Evolutionary conservation across 441 rosid species (phyloP), one percentile per base, ranked within the genome.

Genomic region (Aquilaria agallochum): DNA sequence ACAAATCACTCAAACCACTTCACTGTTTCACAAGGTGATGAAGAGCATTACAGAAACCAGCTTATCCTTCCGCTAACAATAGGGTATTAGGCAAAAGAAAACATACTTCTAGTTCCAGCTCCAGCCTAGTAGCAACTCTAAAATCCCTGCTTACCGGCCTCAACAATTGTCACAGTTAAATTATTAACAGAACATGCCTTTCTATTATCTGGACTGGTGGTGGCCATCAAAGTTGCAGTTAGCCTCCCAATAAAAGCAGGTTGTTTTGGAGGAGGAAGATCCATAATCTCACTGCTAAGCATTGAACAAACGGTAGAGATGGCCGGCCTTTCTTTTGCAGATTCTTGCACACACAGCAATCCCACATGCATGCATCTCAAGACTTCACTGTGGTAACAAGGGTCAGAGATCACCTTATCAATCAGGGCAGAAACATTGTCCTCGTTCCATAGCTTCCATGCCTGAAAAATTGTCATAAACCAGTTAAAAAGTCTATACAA

Each of bases 301-400:
- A 67, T 63, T 7, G 64, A 52, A 5, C 70, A 40, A 13, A 63
- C 67, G 2, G 65, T 14, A 2, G 67, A 69, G 48, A 69, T 65
- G 9, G 62, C 42, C 4, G 69, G 76, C 47, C 72, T 63, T 9
- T 72, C 80, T 20, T 67, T 42, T 0, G 64, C 68, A 14, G 52
- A 63, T 34, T 68, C 66, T 49, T 76, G 72, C 11, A 64, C 50
- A n/a, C 76, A 66, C 8, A 76, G 50, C 14, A 76, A 50, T 42
- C 76, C 74, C n/a, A 68, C 74, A 45, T 68, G 64, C 8, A 66
- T 32, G 56, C 74, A 68, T 53, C 72, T 62, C 3, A 12, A 4
- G 2, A 65, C 52, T 10, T 65, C 67, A 10, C 3, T 3, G 3
- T 8, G 32, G 44, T 15, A 36, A 11, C 57, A 48, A 1, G 46